These are phyloP conservation scores for Hymenoscyphus infarciens DNA, from an alignment of 2,329 filamentous ascomycete species.

Conservation along the genomic window DNA sequence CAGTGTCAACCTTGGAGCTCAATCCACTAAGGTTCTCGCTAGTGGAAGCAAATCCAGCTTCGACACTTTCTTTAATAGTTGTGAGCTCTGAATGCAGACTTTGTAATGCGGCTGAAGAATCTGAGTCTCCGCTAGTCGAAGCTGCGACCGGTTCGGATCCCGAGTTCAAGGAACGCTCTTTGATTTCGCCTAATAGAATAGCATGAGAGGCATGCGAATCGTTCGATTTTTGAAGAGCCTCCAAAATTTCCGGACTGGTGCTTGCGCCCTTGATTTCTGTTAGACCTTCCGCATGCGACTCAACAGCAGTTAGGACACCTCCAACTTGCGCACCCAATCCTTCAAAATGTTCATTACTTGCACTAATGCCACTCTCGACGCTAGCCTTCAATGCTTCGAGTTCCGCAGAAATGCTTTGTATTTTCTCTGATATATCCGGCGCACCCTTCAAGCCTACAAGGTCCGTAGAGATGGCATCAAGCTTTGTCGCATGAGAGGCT, in stretches of 20 bases:
- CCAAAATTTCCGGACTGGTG: slow-evolving; percentile 23
- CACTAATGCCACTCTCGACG: slow-evolving; percentile 19
- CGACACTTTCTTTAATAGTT: slow-evolving; percentile 25
- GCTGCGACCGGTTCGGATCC: slow-evolving; percentile 11
- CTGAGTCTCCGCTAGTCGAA: slow-evolving; percentile 7
- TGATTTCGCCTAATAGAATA: slow-evolving; percentile 22
- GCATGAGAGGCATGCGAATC: slow-evolving; percentile 26
- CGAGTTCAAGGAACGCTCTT: slow-evolving; percentile 21
- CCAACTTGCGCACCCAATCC: slow-evolving; percentile 23
- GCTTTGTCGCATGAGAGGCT: slow-evolving; percentile 24
- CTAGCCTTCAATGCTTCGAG: slow-evolving; percentile 24
- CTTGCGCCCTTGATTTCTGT: slow-evolving; percentile 23
- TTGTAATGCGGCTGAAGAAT: slow-evolving; percentile 14
- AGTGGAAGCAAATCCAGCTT: slow-evolving; percentile 23
- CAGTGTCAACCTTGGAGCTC: slow-evolving; percentile 26
- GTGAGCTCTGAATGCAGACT: slow-evolving; percentile 18
- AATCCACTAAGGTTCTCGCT: slow-evolving; percentile 23
- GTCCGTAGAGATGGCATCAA: slow-evolving; percentile 29
- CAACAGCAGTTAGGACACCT: slow-evolving; percentile 22
- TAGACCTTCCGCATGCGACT: slow-evolving; percentile 22
- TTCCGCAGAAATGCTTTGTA: slow-evolving; percentile 25
- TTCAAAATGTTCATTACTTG: not conserved
- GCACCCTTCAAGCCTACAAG: slow-evolving; percentile 24
- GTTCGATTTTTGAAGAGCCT: slow-evolving; percentile 27
- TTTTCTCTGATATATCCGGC: slow-evolving; percentile 19